These are phyloP conservation scores for Juglanconis oblonga DNA, from an alignment of 2,329 filamentous ascomycete species.

Conservation along the genomic window DNA sequence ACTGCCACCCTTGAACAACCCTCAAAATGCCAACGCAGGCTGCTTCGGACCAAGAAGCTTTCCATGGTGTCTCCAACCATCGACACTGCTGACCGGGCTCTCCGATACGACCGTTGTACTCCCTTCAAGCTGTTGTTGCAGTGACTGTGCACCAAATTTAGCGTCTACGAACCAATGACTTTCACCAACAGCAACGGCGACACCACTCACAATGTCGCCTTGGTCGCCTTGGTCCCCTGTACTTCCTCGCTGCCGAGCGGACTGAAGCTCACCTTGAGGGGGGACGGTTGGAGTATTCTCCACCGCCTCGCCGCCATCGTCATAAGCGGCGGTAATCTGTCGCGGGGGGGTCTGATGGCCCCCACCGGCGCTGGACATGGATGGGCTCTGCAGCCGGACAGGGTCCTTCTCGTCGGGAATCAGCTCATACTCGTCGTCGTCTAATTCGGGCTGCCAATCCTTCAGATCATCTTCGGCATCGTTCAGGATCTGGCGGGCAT, in stretches of 20 bases:
- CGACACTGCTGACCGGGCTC: conserved; percentile 16
- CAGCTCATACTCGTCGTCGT: conserved; percentile 23
- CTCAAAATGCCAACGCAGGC: background rate
- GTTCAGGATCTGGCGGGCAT: conserved; percentile 82
- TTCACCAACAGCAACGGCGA: background rate
- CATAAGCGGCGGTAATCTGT: background rate
- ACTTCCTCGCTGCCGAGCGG: background rate
- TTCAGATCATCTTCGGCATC: conserved; percentile 88
- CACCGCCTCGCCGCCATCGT: background rate
- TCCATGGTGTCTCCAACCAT: conserved; percentile 11
- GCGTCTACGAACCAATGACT: background rate
- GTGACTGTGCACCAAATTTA: conserved; percentile 13
- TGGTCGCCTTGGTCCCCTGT: background rate
- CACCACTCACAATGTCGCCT: background rate
- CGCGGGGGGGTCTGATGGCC: background rate
- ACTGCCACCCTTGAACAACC: background rate
- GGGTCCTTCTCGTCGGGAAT: background rate
- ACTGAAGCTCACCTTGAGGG: conserved; percentile 17
- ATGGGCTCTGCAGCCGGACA: conserved; percentile 5
- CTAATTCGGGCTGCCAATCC: conserved; percentile 60
- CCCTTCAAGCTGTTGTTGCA: conserved; percentile 15
- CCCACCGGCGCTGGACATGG: background rate
- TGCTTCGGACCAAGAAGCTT: background rate
- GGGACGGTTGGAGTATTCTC: conserved; percentile 5
- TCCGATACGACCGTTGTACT: conserved; percentile 8